Evolutionary conservation across 2,329 filamentous ascomycete genomes (phyloP), one percentile per base, ranked within the genome.

Genomic region (Diaporthe caulivora): DNA sequence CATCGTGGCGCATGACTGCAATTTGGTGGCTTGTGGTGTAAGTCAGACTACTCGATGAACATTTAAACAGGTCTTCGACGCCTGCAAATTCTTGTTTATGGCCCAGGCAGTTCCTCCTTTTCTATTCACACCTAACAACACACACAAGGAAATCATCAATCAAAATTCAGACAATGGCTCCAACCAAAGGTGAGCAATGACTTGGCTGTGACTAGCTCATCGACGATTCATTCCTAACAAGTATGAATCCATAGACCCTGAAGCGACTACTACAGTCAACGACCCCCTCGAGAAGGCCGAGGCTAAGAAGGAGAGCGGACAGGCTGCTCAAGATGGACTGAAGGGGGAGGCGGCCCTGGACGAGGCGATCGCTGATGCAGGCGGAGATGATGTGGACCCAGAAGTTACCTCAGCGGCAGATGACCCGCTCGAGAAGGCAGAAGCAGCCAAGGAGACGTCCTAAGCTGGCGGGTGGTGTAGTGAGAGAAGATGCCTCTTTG

Each of bases 201-300:
- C 1, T 3, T 4, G n/a, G 15, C 2, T n/a, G 13, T 1, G 24
- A 24, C 26, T 2, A 24, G 29, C 7, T 1, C 18, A 34, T 24
- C 7, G 2, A 6, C 6, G 2, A 11, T 7, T 10, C 1, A 13
- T 31, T 21, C 3, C 24, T 67, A 64, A 26, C 21, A 3, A 8
- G 9, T 21, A 1, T 15, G 17, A 7, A 5, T 34, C 24, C 47
- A 13, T 9, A 74, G 72, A 74, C 21, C 37, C 69, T 1, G 21
- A 72, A 29, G 53, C 62, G 24, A 74, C 69, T 18, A 74, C 60
- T n/a, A 47, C 54, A n/a, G 69, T 34, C n/a, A 62, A 51, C 1
- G 72, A 74, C 24, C 57, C 69, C 17, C 72, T 72, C n/a, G 72
- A 74, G n/a, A 60, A 74, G 37, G 72, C 69, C 2, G 72, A 74